Percentiles rank a stretch among this genome's conserved stretches.
phyloP scores from a whole-genome alignment of 2,329 filamentous ascomycete genomes.

The Neonectria magnoliae region DNA sequence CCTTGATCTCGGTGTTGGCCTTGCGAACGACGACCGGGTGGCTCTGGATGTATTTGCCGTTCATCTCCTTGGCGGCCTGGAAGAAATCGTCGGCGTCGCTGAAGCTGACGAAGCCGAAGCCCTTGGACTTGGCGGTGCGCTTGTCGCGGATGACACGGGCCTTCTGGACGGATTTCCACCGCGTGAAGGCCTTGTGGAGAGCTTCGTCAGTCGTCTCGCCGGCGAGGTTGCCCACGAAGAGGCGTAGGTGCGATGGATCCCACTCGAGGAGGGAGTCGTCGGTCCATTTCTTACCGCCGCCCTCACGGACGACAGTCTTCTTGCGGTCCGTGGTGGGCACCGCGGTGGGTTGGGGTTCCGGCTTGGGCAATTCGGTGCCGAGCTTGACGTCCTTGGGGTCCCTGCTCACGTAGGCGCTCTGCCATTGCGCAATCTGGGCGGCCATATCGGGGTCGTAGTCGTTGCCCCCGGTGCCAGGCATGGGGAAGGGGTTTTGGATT shows the following conservation, averaged over 20 bases:
- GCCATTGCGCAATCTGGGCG: conserved; percentile 93
- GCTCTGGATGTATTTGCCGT: conserved; percentile 98
- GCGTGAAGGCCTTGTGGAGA: conserved; percentile 90
- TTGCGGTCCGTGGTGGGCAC: conserved; percentile 66
- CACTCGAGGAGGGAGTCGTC: conserved; percentile 91
- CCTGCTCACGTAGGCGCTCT: conserved; percentile 82
- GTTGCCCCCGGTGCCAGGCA: conserved; percentile 58
- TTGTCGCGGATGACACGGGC: conserved; percentile 95
- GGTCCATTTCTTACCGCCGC: conserved; percentile 92
- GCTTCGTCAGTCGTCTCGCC: conserved; percentile 98
- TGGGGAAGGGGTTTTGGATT: conserved; percentile 84
- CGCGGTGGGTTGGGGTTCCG: conserved; percentile 55
- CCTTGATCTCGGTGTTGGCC: conserved; percentile 90
- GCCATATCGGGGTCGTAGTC: conserved; percentile 82
- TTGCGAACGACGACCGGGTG: conserved; percentile 90
- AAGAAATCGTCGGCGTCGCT: conserved; percentile 96
- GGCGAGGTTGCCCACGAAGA: conserved; percentile 96
- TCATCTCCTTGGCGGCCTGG: conserved; percentile 96
- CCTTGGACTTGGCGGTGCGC: conserved; percentile 94
- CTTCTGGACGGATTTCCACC: conserved; percentile 89
- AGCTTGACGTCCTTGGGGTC: conserved; percentile 58
- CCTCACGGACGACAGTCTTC: conserved; percentile 88
- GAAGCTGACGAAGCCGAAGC: conserved; percentile 97
- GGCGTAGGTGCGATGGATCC: conserved; percentile 92
- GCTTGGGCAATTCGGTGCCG: conserved; percentile 47